Base-by-base conservation (phyloP, 306 rosid species). In the Dicorynia guianensis region DNA sequence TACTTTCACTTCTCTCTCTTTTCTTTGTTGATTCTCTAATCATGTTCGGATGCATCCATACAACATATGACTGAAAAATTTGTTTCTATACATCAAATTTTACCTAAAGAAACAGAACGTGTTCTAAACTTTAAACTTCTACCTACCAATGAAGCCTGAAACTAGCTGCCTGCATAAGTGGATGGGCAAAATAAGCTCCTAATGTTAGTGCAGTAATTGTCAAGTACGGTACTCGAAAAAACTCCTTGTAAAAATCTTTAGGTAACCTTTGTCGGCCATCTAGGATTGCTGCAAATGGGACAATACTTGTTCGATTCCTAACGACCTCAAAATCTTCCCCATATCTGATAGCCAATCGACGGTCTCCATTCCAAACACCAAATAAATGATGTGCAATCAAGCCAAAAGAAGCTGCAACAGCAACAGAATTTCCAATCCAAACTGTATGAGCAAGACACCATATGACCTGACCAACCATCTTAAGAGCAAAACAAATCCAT, bases 341-440 rank as follows among this genome's bases (percentile, higher is more conserved):
- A 4, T 85, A 87, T 78, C 87, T 84, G 52, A 43, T 50, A 3
- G 92, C 89, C 9, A 92, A 76, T 64, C 95, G 80, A 80, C 93
- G 85, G 76, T 95, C 98, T 40, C 98, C 98, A 54, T 95, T 95
- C 98, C 98, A 93, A 46, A 84, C 97, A 65, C 98, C 98, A 36
- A 91, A 95, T 25, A 95, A 79, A 84, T 93, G 98, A 63, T 95
- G 98, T 19, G 87, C 97, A 65, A 95, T 89, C 74, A 95, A 80
- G 54, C 91, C 97, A 62, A 95, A 1, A 39, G 98, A 95, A 47
- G 97, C 97, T 54, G 97, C 97, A 69, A 79, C 95, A 9, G 91
- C 85, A 77, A 92, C 92, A 0, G 97, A 88, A 80, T 88, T 94
- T 75, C 98, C 97, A 14, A 92, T 94, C 98, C 98, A 94, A 20